Conservation (phyloP, 2,329 filamentous ascomycete species). For the Phaeoacremonium minimum region DNA sequence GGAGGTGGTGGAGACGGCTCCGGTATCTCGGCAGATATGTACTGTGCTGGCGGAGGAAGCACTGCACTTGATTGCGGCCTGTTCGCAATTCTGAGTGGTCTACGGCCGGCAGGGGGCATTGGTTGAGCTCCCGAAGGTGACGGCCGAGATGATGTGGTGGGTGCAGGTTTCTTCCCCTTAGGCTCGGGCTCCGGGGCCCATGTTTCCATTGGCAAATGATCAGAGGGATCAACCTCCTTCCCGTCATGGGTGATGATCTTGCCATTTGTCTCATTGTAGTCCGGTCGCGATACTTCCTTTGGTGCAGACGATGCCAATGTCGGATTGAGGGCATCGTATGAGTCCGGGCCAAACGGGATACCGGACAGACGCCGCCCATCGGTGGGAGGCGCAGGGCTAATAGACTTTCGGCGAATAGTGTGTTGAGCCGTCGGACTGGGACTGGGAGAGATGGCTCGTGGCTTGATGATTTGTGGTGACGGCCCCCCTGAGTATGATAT, state of each 20-base stretch:
- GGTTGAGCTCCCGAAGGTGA: conserved; percentile 49
- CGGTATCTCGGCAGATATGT: conserved; percentile 20
- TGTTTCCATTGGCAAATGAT: conserved; percentile 71
- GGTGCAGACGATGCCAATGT: conserved; percentile 30
- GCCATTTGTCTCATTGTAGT: conserved; percentile 50
- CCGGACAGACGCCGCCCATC: conserved; percentile 51
- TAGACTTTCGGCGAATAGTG: conserved; percentile 65
- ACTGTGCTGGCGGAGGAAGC: conserved; percentile 18
- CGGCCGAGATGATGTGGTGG: conserved; percentile 31
- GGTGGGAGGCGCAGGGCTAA: conserved; percentile 62
- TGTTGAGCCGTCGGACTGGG: conserved; percentile 38
- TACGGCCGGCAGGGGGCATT: conserved; percentile 44
- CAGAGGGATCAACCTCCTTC: conserved; percentile 73
- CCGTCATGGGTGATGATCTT: conserved; percentile 76
- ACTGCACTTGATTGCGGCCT: conserved; percentile 45
- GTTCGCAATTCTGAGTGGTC: conserved; percentile 42
- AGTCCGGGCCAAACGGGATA: conserved; percentile 71
- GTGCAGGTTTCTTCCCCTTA: conserved; percentile 38
- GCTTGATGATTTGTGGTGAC: conserved; percentile 30
- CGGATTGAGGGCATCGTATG: conserved; percentile 70
- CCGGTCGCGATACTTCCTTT: conserved; percentile 24
- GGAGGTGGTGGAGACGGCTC: conserved; percentile 22
- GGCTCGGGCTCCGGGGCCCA: conserved; percentile 75
- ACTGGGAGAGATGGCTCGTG: conserved; percentile 30
- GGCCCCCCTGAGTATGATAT: conserved; percentile 31